phyloP scores from a whole-genome alignment of 352 stramenopile genomes.

The Peronospora belbahrii region DNA sequence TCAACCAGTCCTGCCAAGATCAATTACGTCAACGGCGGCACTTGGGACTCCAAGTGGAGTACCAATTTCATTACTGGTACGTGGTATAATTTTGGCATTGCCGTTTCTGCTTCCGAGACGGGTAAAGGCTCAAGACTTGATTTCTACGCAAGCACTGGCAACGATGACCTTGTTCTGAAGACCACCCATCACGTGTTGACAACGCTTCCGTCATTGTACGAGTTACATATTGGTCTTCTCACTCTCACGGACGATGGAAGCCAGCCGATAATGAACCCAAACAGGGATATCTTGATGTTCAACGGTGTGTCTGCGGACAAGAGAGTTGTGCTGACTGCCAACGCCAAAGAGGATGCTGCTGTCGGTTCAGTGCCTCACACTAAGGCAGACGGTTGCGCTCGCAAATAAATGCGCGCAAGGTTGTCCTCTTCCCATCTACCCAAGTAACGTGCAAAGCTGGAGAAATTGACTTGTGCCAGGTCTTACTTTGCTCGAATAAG shows the following conservation, averaged over 20 bases:
- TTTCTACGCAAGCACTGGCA: slow-evolving; percentile 6
- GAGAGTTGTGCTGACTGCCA: slow-evolving; percentile 3
- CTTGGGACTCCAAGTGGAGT: slow-evolving; percentile 10
- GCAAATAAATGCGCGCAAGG: slow-evolving; percentile 6
- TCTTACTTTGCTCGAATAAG: slow-evolving; percentile 6
- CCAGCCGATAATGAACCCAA: slow-evolving; percentile 10
- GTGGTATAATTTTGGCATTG: slow-evolving; percentile 11
- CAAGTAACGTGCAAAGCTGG: slow-evolving; percentile 2
- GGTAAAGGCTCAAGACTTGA: slow-evolving; percentile 1
- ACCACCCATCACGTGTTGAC: background rate
- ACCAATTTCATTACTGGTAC: slow-evolving; percentile 4
- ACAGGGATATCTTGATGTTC: slow-evolving; percentile 14
- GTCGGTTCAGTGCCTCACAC: too few relatives aligned
- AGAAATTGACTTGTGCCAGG: background rate
- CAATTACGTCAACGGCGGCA: slow-evolving; percentile 9
- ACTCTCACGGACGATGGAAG: slow-evolving; percentile 6
- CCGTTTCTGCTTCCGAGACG: background rate
- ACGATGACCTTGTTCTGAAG: slow-evolving; percentile 1
- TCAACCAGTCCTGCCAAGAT: background rate
- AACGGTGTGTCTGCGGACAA: slow-evolving; percentile 11
- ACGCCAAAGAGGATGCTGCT: background rate
- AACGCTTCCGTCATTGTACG: background rate
- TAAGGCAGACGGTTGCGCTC: too few relatives aligned
- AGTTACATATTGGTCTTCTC: slow-evolving; percentile 9
- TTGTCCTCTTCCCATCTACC: slow-evolving; percentile 1